These are phyloP conservation scores for Nitzschia putrida DNA, from an alignment of 108 stramenopile genomes.

Conservation along the genomic window DNA sequence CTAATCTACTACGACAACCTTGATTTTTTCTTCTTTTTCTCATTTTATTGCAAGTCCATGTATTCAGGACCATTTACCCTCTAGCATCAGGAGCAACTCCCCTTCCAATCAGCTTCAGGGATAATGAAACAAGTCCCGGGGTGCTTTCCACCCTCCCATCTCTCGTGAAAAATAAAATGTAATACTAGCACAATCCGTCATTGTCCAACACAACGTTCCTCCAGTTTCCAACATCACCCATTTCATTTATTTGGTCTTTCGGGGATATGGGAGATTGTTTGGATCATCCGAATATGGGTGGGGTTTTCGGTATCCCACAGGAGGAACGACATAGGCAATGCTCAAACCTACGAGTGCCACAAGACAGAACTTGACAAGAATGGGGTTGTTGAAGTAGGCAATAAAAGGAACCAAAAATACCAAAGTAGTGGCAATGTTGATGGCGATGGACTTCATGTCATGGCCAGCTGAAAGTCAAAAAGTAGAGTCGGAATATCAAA, in stretches of 20 bases:
- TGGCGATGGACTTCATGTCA: slow-evolving; percentile 71
- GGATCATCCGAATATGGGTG: slow-evolving; percentile 82
- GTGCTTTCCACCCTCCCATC: no score
- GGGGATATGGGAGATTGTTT: slow-evolving; percentile 55
- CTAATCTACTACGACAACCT: no score
- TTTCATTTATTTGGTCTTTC: slow-evolving; percentile 20
- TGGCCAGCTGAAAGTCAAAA: slow-evolving; percentile 41
- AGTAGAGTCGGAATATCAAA: neutral
- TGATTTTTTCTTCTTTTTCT: no score
- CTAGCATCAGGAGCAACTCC: no score
- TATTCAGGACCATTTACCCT: no score
- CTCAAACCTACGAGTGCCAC: slow-evolving; percentile 46
- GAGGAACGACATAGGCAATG: slow-evolving; percentile 64
- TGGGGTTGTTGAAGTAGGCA: slow-evolving; percentile 44
- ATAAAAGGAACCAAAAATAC: slow-evolving; percentile 71
- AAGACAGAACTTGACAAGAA: slow-evolving; percentile 22
- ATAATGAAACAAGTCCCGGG: no score
- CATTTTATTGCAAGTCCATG: no score
- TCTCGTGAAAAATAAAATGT: no score
- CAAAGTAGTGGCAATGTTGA: slow-evolving; percentile 64
- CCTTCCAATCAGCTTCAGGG: no score
- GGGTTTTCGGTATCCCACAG: slow-evolving; percentile 75
- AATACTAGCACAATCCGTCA: neutral
- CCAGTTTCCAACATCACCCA: neutral
- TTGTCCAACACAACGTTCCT: neutral